Evolutionary conservation across 1,139 yeast species (phyloP).

Genomic region (Wickerhamomyces sp.): DNA sequence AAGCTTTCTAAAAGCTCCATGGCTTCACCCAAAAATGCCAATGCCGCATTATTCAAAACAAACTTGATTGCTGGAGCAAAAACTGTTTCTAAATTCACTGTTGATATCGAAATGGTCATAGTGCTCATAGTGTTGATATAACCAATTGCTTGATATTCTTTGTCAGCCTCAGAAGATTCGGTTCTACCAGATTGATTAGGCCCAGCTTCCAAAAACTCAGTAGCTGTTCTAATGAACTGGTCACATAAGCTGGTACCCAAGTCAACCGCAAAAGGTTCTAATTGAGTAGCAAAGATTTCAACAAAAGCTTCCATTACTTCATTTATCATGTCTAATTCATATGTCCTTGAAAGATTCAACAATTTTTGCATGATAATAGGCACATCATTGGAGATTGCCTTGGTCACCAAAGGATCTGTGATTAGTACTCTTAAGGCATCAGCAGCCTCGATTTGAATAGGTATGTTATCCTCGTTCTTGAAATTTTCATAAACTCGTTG

Average conservation of each 20-base stretch:
- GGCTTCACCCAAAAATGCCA: slow-evolving; percentile 74
- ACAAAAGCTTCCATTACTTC: slow-evolving; percentile 95
- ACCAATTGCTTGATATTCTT: slow-evolving; percentile 86
- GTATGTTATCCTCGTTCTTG: slow-evolving; percentile 42
- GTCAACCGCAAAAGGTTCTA: slow-evolving; percentile 90
- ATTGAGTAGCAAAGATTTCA: slow-evolving; percentile 78
- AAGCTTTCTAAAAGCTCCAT: slow-evolving; percentile 61
- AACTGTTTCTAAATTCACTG: slow-evolving; percentile 67
- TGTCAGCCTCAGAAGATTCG: slow-evolving; percentile 55
- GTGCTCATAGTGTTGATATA: slow-evolving; percentile 85
- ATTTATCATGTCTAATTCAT: slow-evolving; percentile 82
- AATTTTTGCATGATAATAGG: slow-evolving; percentile 80
- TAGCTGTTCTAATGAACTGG: slow-evolving; percentile 70
- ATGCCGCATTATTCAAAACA: slow-evolving; percentile 61
- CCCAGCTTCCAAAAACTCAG: slow-evolving; percentile 51
- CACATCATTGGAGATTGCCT: slow-evolving; percentile 65
- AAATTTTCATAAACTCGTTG: slow-evolving; percentile 45
- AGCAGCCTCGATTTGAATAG: slow-evolving; percentile 84
- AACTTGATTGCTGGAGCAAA: slow-evolving; percentile 69
- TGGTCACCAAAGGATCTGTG: slow-evolving; percentile 60
- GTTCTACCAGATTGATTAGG: slow-evolving; percentile 29
- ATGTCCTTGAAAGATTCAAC: slow-evolving; percentile 69
- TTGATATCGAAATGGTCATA: slow-evolving; percentile 76
- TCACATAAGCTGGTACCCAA: slow-evolving; percentile 72
- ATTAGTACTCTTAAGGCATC: slow-evolving; percentile 81